Conservation (phyloP, 352 stramenopile genomes). For the Phytophthora sp. region DNA sequence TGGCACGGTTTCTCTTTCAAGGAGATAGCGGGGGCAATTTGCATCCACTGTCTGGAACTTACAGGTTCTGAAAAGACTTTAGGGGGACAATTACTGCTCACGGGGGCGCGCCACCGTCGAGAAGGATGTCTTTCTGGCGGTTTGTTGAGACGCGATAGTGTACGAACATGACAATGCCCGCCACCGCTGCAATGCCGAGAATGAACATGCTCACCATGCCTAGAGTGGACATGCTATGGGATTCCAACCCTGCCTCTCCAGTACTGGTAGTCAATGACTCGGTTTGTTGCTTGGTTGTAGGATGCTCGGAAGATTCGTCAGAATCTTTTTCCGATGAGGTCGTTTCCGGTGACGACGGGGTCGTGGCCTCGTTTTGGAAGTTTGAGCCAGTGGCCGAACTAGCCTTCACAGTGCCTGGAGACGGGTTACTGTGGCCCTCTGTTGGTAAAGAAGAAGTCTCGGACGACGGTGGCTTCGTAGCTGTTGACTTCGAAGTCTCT, state of each 20-base stretch:
- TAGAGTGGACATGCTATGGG: constrained; percentile 41
- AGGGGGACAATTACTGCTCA: too few relatives aligned
- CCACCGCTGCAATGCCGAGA: constrained; percentile 50
- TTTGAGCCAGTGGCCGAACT: constrained; percentile 37
- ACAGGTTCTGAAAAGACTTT: background rate
- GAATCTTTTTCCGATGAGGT: background rate
- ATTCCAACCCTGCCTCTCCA: background rate
- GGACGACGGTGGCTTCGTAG: background rate
- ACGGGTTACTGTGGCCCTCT: constrained; percentile 10
- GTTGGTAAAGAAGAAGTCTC: constrained; percentile 4
- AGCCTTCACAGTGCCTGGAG: constrained; percentile 33
- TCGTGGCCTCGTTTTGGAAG: constrained; percentile 28
- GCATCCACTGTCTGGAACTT: background rate
- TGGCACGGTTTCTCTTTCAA: background rate
- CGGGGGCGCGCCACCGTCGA: constrained; percentile 53
- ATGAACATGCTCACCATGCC: constrained; percentile 61
- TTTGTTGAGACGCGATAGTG: constrained; percentile 68
- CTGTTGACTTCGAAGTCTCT: constrained; percentile 2
- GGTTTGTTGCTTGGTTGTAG: constrained; percentile 7
- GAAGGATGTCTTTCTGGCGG: constrained; percentile 66
- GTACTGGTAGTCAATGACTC: constrained; percentile 20
- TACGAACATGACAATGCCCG: constrained; percentile 54
- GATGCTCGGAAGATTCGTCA: background rate
- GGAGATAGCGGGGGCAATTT: background rate
- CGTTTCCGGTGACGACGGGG: constrained; percentile 4